phyloP scores from a whole-genome alignment of 768 basidiomycete genomes.

The Phylloporus arenicola region DNA sequence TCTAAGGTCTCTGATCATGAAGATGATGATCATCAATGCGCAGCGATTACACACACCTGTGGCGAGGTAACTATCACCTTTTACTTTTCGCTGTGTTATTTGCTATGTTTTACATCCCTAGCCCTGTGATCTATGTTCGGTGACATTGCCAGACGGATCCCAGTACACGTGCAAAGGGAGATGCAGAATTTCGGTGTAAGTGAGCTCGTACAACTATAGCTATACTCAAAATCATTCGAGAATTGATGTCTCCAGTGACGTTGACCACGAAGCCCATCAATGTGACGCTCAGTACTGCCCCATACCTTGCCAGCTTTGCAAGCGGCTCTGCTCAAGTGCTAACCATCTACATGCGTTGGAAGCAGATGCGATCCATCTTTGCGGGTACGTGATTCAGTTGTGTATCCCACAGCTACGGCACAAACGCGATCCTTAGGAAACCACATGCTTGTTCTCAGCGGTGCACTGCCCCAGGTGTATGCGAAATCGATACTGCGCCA shows the following conservation, averaged over 20 bases:
- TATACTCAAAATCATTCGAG: not conserved
- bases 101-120: constrained; percentile 13
- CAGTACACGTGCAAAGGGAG: constrained; percentile 37
- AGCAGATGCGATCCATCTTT: constrained; percentile 42
- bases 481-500: constrained; percentile 52
- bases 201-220: not conserved
- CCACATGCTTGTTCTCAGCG: constrained; percentile 42
- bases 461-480: constrained; percentile 47
- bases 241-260: constrained; percentile 33
- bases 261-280: constrained; percentile 41
- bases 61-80: constrained; percentile 38
- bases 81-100: not conserved
- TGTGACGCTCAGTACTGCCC: constrained; percentile 53
- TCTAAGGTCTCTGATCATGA: constrained; percentile 41
- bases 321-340: constrained; percentile 39
- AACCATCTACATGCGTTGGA: constrained; percentile 52
- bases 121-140: constrained; percentile 39
- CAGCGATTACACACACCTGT: constrained; percentile 48
- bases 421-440: constrained; percentile 27
- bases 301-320: constrained; percentile 50
- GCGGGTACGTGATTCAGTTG: constrained; percentile 39
- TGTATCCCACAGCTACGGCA: constrained; percentile 2
- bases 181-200: constrained; percentile 41
- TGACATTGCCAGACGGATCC: constrained; percentile 23
- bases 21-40: constrained; percentile 49